phyloP scores from a whole-genome alignment of 78 protist genomes.

The Dictyostelium capitatum region DNA sequence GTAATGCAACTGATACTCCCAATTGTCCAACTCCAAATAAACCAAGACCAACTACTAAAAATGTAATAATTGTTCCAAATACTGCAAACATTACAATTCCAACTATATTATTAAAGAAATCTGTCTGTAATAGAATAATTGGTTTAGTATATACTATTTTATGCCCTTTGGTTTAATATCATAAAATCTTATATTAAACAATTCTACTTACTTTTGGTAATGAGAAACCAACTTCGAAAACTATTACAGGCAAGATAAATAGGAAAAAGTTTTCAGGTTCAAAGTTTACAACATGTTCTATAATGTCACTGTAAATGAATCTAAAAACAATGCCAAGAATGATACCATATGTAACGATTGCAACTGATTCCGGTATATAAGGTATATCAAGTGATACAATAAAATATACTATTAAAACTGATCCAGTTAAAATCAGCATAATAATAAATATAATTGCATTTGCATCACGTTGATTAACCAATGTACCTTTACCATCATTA shows the following conservation, averaged over 20 bases:
- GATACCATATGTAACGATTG: slow-evolving; percentile 53
- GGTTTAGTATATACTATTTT: too few relatives aligned
- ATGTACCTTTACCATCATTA: neutral
- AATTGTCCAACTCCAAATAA: slow-evolving; percentile 45
- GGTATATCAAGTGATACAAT: slow-evolving; percentile 50
- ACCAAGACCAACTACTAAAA: slow-evolving; percentile 75
- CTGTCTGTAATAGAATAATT: slow-evolving; percentile 40
- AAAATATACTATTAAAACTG: slow-evolving; percentile 50
- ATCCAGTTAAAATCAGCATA: slow-evolving; percentile 45
- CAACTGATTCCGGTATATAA: slow-evolving; percentile 66
- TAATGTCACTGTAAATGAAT: slow-evolving; percentile 41
- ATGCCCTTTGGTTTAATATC: too few relatives aligned
- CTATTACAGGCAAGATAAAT: slow-evolving; percentile 95
- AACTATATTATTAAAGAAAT: slow-evolving; percentile 89
- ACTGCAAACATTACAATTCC: slow-evolving; percentile 91
- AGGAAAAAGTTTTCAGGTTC: slow-evolving; percentile 91
- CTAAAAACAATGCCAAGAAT: slow-evolving; percentile 41
- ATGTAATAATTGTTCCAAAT: slow-evolving; percentile 93
- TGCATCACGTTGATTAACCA: slow-evolving; percentile 32
- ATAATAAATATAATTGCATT: slow-evolving; percentile 35
- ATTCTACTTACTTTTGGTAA: slow-evolving; percentile 53
- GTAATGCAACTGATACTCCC: slow-evolving; percentile 1
- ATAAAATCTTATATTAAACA: too few relatives aligned
- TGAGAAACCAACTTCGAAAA: slow-evolving; percentile 94
- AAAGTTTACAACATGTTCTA: slow-evolving; percentile 51